Conservation (phyloP, 164 flowering plant species). For the Tetrastigma voinierianum region DNA sequence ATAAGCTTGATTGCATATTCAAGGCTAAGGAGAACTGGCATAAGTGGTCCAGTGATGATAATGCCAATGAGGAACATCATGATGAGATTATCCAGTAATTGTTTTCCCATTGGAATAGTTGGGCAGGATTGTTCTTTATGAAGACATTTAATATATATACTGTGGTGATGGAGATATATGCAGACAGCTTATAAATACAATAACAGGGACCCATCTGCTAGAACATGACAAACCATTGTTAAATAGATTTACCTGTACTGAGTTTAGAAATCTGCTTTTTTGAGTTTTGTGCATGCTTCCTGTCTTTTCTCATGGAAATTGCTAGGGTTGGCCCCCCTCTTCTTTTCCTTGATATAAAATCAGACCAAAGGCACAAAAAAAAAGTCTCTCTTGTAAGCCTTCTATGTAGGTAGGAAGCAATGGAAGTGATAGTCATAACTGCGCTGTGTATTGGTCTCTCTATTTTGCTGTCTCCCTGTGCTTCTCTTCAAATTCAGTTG, state of each 20-base stretch:
- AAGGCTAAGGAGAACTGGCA: background rate
- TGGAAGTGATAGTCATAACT: constrained; percentile 13
- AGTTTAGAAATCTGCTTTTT: constrained; percentile 35
- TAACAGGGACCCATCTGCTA: background rate
- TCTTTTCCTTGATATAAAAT: constrained; percentile 8
- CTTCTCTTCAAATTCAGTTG: constrained; percentile 19
- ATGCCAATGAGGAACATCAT: too few species aligned
- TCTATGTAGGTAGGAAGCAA: background rate
- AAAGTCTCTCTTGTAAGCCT: background rate
- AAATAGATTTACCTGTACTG: background rate
- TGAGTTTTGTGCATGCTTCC: constrained; percentile 31
- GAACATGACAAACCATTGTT: constrained; percentile 6
- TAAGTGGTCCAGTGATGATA: too few species aligned
- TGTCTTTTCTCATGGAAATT: constrained; percentile 13
- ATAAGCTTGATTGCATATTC: background rate
- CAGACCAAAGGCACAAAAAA: constrained; percentile 1
- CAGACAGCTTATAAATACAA: too few species aligned
- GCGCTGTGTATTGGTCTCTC: constrained; percentile 6
- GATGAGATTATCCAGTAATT: too few species aligned
- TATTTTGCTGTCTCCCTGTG: constrained; percentile 14
- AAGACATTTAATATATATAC: too few species aligned
- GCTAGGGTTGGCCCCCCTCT: background rate
- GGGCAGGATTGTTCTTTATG: too few species aligned
- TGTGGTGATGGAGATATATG: too few species aligned
- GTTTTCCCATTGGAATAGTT: too few species aligned